These are phyloP conservation scores for Pilaira anomala DNA, from an alignment of 192 early-diverging fungal species.

Conservation along the genomic window DNA sequence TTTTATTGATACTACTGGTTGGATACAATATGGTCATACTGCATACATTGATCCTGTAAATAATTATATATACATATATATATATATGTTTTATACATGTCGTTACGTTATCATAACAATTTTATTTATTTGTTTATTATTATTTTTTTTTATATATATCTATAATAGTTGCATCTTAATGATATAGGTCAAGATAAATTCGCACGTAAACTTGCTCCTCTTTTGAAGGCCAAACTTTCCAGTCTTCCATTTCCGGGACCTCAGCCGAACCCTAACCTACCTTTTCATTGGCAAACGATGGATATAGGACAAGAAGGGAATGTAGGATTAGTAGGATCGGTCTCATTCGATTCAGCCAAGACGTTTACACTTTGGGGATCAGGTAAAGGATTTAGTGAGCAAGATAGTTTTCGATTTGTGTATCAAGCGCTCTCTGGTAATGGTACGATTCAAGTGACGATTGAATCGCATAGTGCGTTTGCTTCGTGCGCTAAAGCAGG, in stretches of 20 bases:
- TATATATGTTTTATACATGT: neutral
- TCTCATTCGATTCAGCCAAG: constrained; percentile 28
- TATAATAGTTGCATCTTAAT: constrained; percentile 26
- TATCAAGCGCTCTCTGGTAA: constrained; percentile 15
- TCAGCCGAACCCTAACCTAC: constrained; percentile 19
- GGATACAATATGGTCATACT: constrained; percentile 23
- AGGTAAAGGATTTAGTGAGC: constrained; percentile 1
- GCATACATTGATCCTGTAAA: constrained; percentile 17
- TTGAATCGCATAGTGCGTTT: constrained; percentile 32
- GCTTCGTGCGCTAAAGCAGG: constrained; percentile 31
- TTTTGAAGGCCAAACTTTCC: constrained; percentile 25
- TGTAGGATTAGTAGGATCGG: constrained; percentile 24
- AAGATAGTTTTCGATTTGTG: constrained; percentile 31
- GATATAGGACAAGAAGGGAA: constrained; percentile 25
- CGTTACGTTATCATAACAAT: neutral
- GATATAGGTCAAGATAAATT: constrained; percentile 22
- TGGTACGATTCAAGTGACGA: constrained; percentile 11
- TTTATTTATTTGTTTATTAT: neutral
- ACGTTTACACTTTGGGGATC: constrained; percentile 35
- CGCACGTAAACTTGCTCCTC: constrained; percentile 25
- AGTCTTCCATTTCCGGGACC: constrained; percentile 16
- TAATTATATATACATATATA: neutral
- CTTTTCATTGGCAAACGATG: constrained; percentile 29
- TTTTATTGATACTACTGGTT: constrained; percentile 27
- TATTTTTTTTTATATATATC: neutral